Conservation (phyloP, 169 alveolate genomes). For the Miamiensis avidus region DNA sequence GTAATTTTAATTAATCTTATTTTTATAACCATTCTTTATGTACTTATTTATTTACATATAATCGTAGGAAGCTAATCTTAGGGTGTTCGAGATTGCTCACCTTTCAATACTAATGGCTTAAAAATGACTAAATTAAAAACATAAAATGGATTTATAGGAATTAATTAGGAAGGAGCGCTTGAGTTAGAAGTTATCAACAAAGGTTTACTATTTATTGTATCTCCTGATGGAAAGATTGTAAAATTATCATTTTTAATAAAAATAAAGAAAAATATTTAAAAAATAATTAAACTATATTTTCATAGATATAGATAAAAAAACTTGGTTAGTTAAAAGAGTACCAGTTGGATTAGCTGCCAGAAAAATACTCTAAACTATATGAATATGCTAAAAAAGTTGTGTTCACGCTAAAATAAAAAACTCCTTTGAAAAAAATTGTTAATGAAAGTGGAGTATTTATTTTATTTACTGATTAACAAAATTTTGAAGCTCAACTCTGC, state of each 20-base stretch:
- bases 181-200: slow-evolving; percentile 24
- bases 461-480: slow-evolving; percentile 6
- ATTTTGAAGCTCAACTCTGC: slow-evolving; percentile 3
- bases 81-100: neutral
- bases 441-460: slow-evolving; percentile 2
- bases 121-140: slow-evolving; percentile 25
- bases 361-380: slow-evolving; percentile 7
- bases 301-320: neutral
- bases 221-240: slow-evolving; percentile 4
- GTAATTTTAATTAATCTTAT: neutral
- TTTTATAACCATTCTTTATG: neutral
- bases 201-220: slow-evolving; percentile 8
- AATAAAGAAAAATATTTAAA: no score
- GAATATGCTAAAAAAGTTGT: slow-evolving; percentile 7
- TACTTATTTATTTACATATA: neutral
- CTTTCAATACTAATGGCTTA: slow-evolving; percentile 17
- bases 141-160: slow-evolving; percentile 12
- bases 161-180: slow-evolving; percentile 18
- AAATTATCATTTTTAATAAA: no score
- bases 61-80: neutral
- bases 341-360: neutral
- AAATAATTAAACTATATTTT: no score
- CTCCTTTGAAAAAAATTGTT: slow-evolving; percentile 4
- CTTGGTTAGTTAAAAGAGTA: neutral
- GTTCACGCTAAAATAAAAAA: slow-evolving; percentile 8